phyloP scores from a whole-genome alignment of 768 basidiomycete genomes.

The Panellus pusillus region DNA sequence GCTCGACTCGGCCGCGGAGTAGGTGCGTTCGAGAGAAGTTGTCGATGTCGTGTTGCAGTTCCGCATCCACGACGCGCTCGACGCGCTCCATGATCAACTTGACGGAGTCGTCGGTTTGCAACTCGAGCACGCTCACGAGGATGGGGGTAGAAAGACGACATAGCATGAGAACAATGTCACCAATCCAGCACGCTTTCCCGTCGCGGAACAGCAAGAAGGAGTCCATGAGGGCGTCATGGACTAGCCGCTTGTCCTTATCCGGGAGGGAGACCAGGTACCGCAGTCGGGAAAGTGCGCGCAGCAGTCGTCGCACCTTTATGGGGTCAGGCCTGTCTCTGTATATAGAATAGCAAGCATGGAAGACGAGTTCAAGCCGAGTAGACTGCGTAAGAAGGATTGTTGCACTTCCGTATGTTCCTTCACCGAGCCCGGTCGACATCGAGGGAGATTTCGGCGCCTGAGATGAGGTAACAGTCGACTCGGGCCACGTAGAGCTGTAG shows the following conservation, averaged over 20 bases:
- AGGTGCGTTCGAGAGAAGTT: too few species aligned
- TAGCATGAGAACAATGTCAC: background rate
- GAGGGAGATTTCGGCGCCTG: background rate
- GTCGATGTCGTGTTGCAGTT: conserved; percentile 1
- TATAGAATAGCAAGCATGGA: too few species aligned
- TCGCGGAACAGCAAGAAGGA: background rate
- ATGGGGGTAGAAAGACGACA: background rate
- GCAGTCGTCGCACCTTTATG: background rate
- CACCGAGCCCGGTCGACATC: background rate
- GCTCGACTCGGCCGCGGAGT: background rate
- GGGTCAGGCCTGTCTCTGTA: conserved; percentile 6
- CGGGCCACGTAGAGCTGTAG: background rate
- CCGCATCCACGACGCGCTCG: background rate
- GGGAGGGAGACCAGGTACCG: background rate
- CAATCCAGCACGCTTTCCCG: background rate
- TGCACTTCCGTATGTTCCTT: background rate
- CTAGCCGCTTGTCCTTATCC: background rate
- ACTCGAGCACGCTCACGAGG: background rate
- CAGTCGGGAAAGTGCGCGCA: background rate
- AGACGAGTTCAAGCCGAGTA: background rate
- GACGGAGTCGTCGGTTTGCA: background rate
- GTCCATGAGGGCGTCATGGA: background rate
- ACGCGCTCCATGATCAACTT: background rate
- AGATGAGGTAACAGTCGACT: background rate
- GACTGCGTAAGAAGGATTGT: background rate